Base-by-base conservation (phyloP, 768 basidiomycete genomes). In the Pleurotus sapidus region DNA sequence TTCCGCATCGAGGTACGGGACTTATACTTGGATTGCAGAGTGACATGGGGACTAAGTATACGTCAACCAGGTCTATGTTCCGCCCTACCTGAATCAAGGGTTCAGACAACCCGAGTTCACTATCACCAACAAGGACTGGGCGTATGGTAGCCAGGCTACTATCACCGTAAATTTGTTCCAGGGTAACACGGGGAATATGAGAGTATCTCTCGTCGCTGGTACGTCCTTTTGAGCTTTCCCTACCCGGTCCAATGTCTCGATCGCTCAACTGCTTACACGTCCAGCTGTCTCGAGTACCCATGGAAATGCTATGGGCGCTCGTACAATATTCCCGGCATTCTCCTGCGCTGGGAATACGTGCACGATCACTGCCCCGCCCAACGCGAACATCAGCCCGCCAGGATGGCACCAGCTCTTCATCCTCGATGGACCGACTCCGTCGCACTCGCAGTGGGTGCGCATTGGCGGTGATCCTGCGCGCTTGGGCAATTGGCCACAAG, bases 381-480 rank as follows among this genome's bases (percentile, higher is more conserved):
- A 90, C 63, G 72, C 81, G 6, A 72, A 73, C 60, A 74, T 91
- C 9, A 83, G 81, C 18, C 89, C 91, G 9, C 91, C 90, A 0
- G 87, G 84, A 4, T 92, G 90, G 86, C 82, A 86, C 57, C 86
- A 88, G 66, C 64, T 93, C 9, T 92, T 87, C 66, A 75, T 93
- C 46, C 74, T 93, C 25, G 89, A 91, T 50, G 88, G 89, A 1
- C 85, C 88, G 23, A 90, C 89, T 2, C 91, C 91, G 3, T 90
- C 87, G 24, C 80, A 84, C 60, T 88, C 89, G 15, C 69, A 76
- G 11, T 90, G 87, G 84, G 81, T 93, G 9, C 82, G 89, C 24
- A 88, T 93, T 50, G 91, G 91, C 15, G 88, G 88, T 0, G 91
- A 93, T 65, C 90, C 89, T 0, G 78, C 76, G 0, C 20, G 73